A percentile compares a stretch with the other conserved stretches of the same genome.
Conservation (phyloP, 2,329 filamentous ascomycete genomes). For the Dothistroma pini region DNA sequence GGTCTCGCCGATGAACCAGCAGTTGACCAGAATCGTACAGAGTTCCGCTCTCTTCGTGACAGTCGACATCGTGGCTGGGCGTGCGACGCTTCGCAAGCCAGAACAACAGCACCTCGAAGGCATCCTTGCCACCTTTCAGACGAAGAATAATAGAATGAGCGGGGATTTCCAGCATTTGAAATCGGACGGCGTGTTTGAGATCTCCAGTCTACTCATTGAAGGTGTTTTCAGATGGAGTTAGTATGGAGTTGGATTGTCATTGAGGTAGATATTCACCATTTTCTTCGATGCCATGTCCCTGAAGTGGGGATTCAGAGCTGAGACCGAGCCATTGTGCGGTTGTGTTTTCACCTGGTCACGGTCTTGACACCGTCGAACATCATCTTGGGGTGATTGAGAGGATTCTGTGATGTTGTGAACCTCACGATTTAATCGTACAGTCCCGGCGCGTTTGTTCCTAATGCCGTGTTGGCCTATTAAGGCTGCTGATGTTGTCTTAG, state of each 20-base stretch:
- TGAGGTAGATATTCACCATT: neutral
- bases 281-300: neutral
- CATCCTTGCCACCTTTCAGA: neutral
- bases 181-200: neutral
- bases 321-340: neutral
- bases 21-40: neutral
- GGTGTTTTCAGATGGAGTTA: neutral
- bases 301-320: neutral
- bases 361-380: neutral
- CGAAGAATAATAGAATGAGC: neutral
- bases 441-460: neutral
- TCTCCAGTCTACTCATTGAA: neutral
- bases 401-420: neutral
- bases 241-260: neutral
- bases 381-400: neutral
- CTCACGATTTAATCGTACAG: neutral
- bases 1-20: neutral
- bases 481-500: neutral
- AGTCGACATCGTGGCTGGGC: neutral
- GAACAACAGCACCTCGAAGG: neutral
- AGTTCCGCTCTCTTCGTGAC: neutral
- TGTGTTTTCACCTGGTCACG: neutral
- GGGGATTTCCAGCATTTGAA: neutral
- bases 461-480: neutral
- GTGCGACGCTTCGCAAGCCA: neutral